A percentile compares a stretch with the other conserved stretches of the same genome.
Conservation (phyloP, 768 basidiomycete species). For the Clitopilus passeckerianus region DNA sequence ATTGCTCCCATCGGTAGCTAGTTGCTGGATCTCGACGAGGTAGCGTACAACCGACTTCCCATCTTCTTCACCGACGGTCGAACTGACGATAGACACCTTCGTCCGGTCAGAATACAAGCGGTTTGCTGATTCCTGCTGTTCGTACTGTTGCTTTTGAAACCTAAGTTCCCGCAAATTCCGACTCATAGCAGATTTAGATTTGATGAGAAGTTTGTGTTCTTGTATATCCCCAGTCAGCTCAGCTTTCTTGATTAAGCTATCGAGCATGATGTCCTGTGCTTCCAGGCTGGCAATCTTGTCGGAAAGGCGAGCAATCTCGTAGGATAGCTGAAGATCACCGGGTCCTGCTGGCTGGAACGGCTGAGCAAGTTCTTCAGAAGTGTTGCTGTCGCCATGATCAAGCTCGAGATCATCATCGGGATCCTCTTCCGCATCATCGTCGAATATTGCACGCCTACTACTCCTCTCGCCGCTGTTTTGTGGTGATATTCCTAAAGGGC, state of each 20-base stretch:
- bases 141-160: conserved; percentile 91
- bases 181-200: conserved; percentile 76
- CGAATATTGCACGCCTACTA: conserved; percentile 26
- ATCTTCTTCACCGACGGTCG: conserved; percentile 75
- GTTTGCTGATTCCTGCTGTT: conserved; percentile 92
- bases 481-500: not conserved
- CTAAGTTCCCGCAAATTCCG: conserved; percentile 78
- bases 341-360: conserved; percentile 79
- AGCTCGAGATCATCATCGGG: conserved; percentile 28
- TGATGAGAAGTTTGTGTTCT: conserved; percentile 77
- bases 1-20: conserved; percentile 73
- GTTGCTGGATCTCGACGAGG: conserved; percentile 87
- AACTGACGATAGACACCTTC: conserved; percentile 78
- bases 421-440: conserved; percentile 45
- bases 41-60: conserved; percentile 92
- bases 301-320: conserved; percentile 77
- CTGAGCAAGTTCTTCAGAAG: conserved; percentile 35
- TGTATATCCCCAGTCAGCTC: conserved; percentile 88
- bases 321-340: conserved; percentile 83
- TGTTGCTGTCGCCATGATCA: conserved; percentile 35
- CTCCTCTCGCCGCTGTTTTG: not conserved
- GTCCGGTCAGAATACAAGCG: conserved; percentile 82
- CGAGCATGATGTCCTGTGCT: conserved; percentile 78
- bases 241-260: conserved; percentile 88
- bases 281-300: conserved; percentile 74